Evolutionary conservation across 1,139 yeast species (phyloP), one percentile per base, ranked within the genome.

Genomic region (Eremothecium cymbalariae): DNA sequence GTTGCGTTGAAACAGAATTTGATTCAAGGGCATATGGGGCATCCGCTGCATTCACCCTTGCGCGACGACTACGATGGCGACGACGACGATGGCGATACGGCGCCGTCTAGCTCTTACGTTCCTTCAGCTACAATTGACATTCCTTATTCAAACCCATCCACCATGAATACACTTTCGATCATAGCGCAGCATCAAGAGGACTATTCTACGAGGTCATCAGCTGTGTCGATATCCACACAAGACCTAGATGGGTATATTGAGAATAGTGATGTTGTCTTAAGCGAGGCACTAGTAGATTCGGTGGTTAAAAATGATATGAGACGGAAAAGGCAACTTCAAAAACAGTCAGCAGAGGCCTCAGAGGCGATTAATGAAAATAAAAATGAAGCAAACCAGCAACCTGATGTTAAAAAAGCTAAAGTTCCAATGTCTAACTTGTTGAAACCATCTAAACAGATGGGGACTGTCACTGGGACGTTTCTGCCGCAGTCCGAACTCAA

Each of bases 271-370:
- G 47, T 46, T 14, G 44, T 50, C 6, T 28, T 51, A 19, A 52
- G 50, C 30, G 49, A 47, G 28, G 36, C 50, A 2, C 29, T 45
- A 7, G 32, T 52, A 16, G 47, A 50, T 18, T 37, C 41, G 21
- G 44, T 39, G 18, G 18, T 50, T 14, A 46, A 44, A 28, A 47
- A 47, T 18, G 55, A 50, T 20, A 43, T 48, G 50, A 48, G 49
- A 28, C 36, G 55, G 32, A 51, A 49, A 34, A 38, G 50, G 25
- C 39, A 40, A 32, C 44, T 41, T 32, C 38, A 30, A 11, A 19
- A 29, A 19, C 25, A 19, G 20, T 28, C 26, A 19, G 21, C n/a
- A 13, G 20, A 8, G 23, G 17, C n/a, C 19, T 13, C 18, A 17
- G 30, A 13, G 25, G 6, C 32, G 4, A 6, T 13, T 4, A 12